Percentiles rank a stretch among this genome's conserved stretches.
These are phyloP conservation scores for Neonectria punicea DNA, from an alignment of 2,329 filamentous ascomycete genomes.

Conservation along the genomic window DNA sequence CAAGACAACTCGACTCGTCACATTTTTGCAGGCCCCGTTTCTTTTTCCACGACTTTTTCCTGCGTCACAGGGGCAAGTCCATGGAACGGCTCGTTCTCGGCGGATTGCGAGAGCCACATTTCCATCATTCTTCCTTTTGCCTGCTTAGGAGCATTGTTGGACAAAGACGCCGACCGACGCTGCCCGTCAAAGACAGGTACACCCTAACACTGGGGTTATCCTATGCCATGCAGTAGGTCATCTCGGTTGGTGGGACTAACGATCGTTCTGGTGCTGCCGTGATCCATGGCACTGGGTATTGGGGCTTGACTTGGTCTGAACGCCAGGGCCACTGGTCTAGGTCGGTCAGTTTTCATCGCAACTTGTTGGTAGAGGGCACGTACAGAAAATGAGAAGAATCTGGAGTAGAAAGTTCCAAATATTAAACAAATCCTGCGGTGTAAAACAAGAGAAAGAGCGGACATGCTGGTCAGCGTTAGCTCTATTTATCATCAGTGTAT, in stretches of 20 bases:
- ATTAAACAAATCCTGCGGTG: neutral
- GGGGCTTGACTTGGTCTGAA: neutral
- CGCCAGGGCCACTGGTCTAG: neutral
- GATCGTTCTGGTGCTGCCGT: neutral
- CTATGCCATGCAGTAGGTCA: neutral
- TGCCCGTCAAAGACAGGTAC: neutral
- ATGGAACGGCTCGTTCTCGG: neutral
- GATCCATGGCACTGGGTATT: neutral
- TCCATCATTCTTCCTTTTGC: neutral
- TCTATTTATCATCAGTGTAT: neutral
- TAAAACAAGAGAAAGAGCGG: neutral
- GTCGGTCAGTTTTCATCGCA: neutral
- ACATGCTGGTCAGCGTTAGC: neutral
- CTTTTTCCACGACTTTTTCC: neutral
- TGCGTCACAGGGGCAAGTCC: neutral
- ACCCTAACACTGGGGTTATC: neutral
- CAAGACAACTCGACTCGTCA: neutral
- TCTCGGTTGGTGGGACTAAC: neutral
- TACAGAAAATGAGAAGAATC: neutral
- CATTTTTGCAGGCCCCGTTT: neutral
- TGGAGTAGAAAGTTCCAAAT: neutral
- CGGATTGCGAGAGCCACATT: neutral
- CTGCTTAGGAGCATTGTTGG: neutral
- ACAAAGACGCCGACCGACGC: neutral
- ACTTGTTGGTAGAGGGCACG: neutral